Conservation (phyloP, 768 basidiomycete species). For the Leccinum truebloodii region DNA sequence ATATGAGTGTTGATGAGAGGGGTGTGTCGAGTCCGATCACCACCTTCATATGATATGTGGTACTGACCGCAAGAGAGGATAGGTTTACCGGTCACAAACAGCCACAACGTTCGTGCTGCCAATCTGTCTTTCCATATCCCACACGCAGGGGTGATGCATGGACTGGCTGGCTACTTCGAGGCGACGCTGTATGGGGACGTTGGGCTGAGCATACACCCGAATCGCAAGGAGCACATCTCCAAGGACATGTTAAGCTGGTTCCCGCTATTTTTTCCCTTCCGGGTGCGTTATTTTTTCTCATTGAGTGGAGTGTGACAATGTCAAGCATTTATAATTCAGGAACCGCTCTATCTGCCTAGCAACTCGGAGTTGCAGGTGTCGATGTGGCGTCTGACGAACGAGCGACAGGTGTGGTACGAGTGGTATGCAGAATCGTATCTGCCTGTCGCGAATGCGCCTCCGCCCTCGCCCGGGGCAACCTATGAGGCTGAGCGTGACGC, state of each 20-base stretch:
- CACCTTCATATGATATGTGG: background rate
- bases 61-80: conserved; percentile 14
- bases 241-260: conserved; percentile 99
- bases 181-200: conserved; percentile 89
- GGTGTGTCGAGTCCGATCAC: conserved; percentile 44
- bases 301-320: background rate
- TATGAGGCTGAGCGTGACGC: background rate
- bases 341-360: conserved; percentile 90
- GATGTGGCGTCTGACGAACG: conserved; percentile 91
- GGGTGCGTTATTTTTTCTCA: conserved; percentile 50
- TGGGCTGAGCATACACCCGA: conserved; percentile 92
- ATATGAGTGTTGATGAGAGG: conserved; percentile 68
- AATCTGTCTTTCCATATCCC: conserved; percentile 90
- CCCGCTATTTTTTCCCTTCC: conserved; percentile 94
- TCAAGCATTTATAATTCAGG: conserved; percentile 44
- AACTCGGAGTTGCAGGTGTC: conserved; percentile 91
- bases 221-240: conserved; percentile 79
- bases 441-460: conserved; percentile 47
- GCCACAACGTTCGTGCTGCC: conserved; percentile 89
- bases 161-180: conserved; percentile 97
- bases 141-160: conserved; percentile 90
- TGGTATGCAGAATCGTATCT: conserved; percentile 97
- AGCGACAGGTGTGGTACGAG: conserved; percentile 95
- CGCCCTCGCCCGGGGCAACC: conserved; percentile 7
- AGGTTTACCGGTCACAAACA: conserved; percentile 94